These are phyloP conservation scores for Sicyos edulis DNA, from an alignment of 306 rosid species.

Conservation along the genomic window DNA sequence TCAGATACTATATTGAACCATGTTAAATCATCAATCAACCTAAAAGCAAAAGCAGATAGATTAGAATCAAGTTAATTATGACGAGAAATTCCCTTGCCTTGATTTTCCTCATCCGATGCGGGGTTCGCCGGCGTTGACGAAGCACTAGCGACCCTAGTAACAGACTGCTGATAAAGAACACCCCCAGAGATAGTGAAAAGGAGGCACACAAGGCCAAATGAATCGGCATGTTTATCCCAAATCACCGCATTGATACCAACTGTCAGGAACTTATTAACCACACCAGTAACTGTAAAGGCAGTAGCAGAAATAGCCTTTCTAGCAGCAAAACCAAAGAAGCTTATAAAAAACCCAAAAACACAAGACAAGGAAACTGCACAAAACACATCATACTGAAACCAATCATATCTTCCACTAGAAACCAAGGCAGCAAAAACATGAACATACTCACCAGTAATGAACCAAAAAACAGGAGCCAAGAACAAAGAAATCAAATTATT, in stretches of 20 bases:
- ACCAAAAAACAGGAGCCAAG: constrained; percentile 82
- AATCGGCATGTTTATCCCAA: constrained; percentile 97
- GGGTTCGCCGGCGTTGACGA: constrained; percentile 36
- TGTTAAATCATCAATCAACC: too few relatives aligned
- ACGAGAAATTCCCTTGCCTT: constrained; percentile 31
- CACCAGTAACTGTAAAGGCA: constrained; percentile 91
- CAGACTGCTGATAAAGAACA: constrained; percentile 87
- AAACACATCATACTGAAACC: constrained; percentile 49
- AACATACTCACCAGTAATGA: constrained; percentile 68
- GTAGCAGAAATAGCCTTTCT: constrained; percentile 89
- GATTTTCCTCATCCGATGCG: constrained; percentile 36
- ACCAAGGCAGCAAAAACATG: constrained; percentile 57
- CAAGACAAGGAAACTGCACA: constrained; percentile 65
- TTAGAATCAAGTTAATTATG: too few relatives aligned
- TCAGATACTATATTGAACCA: too few relatives aligned
- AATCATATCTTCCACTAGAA: constrained; percentile 32
- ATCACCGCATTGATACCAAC: constrained; percentile 79
- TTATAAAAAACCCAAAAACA: constrained; percentile 78
- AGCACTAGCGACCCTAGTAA: constrained; percentile 29
- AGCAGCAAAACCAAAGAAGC: constrained; percentile 95
- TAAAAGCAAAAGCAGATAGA: too few relatives aligned
- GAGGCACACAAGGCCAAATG: constrained; percentile 78
- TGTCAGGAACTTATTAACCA: constrained; percentile 87
- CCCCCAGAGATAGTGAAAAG: constrained; percentile 79
- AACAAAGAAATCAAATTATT: constrained; percentile 68